Evolutionary conservation across 1,284 basidiomycete species (phyloP), one percentile per base, ranked within the genome.

Genomic region (Fomitiporia mediterranea): DNA sequence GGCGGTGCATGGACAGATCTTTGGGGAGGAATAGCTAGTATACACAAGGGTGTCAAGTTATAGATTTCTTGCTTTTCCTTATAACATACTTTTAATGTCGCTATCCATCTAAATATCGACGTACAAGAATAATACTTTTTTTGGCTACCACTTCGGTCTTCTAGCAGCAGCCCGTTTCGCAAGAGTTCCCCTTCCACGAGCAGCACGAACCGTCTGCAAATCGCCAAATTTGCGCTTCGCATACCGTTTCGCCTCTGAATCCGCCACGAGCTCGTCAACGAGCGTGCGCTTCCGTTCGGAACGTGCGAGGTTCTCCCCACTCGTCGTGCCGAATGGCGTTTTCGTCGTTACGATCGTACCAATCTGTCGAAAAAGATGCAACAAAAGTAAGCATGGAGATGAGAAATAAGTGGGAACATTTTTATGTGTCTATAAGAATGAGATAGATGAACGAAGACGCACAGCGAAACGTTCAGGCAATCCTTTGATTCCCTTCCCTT

Each of bases 181-280:
- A 11, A 90, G 74, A 7, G 89, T 92, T 53, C 86, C 87, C 59
- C 81, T 79, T 8, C 91, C 92, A 66, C 77, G 84, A 43, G 84
- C 83, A 54, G 84, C 87, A 62, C 86, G 79, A 58, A 81, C 80
- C 27, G 70, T 68, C 70, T 94, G 90, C 57, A 97, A 70, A 61
- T 96, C 92, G 59, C 81, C 82, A 70, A 94, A 98, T 74, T 98
- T 98, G 74, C 86, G 85, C 76, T 98, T 98, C 38, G 95, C 91
- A 68, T 97, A 98, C 55, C 84, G 79, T 64, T 83, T 85, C 17
- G 91, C 83, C 68, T 91, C 87, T 1, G 89, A 84, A 72, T 98
- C 94, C 61, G 88, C 85, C 49, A 98, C 83, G 17, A 98, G 75
- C 66, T 93, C 90, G 61, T 95, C 90, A 21, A 99, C 91, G 46